phyloP scores from a whole-genome alignment of 441 rosid genomes.

The Omphalea diandra region DNA sequence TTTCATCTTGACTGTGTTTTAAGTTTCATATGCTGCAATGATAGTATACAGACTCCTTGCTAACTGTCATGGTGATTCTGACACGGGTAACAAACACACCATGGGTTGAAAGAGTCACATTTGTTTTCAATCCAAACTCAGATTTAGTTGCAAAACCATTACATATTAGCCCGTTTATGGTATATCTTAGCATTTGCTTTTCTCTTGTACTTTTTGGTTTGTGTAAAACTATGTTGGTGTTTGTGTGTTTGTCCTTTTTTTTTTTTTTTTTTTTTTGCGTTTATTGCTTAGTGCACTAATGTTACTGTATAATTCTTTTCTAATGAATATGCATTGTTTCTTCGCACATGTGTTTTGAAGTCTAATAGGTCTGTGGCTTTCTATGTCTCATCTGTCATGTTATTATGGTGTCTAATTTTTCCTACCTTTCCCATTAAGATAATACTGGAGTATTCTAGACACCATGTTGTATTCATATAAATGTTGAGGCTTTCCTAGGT shows the following conservation, averaged over 20 bases:
- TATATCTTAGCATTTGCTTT: constrained; percentile 29
- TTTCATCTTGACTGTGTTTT: not conserved
- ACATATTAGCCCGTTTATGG: constrained; percentile 98
- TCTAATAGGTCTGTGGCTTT: constrained; percentile 5
- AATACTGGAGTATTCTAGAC: not conserved
- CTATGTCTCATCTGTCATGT: not conserved
- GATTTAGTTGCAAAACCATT: constrained; percentile 83
- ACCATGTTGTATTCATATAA: not conserved
- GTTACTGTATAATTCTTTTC: not conserved
- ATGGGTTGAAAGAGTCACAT: constrained; percentile 83
- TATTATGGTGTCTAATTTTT: not conserved
- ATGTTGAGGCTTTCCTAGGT: not conserved
- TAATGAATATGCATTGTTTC: not conserved
- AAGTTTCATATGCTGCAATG: constrained; percentile 1
- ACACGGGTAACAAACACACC: constrained; percentile 89
- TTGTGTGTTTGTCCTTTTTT: too few relatives aligned
- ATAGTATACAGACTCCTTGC: constrained; percentile 1
- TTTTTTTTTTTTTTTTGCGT: not conserved
- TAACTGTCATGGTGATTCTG: constrained; percentile 19
- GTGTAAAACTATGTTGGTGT: not conserved
- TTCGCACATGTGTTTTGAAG: not conserved
- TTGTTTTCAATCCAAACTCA: constrained; percentile 72
- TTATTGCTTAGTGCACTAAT: not conserved
- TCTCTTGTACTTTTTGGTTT: not conserved
- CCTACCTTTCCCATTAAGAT: not conserved